Evolutionary conservation across 179 eudicot genomes (phyloP), one percentile per base, ranked within the genome.

Genomic region (Sideroxylon spinosum): DNA sequence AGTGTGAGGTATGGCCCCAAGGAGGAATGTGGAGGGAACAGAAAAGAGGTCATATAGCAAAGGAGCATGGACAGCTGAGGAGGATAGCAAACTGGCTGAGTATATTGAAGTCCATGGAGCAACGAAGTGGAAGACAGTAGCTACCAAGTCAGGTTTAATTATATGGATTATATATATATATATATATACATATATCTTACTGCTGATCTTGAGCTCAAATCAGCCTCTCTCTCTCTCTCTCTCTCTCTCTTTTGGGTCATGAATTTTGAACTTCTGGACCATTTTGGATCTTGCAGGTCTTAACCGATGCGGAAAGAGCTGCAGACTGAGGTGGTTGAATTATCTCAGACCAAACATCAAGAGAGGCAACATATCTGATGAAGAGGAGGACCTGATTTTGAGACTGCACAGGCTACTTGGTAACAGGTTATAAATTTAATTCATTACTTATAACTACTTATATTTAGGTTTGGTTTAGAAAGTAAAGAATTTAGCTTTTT

Each of bases 61-160:
- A 78, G 89, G 90, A 76, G 85, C 86, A 23, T 86, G 90, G 87
- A 86, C 87, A 10, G 72, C 85, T 4, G 90, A 88, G 50, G 89
- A 88, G 81, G 90, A 86, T 79, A 22, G 57, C 71, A 80, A 75
- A 66, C 75, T 88, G 22, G 63, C 85, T 59, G 29, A 76, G 56
- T 74, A 60, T 22, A 67, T 82, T 57, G 78, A 73, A 14, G 44
- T 82, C 53, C 81, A 82, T 74, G 84, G 81, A 6, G 55, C 78
- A 17, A 73, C 71, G 78, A 85, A 79, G 75, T 88, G 89, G 89
- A 84, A 82, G 68, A 76, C 87, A 19, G 71, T 86, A 17, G 87
- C 90, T 29, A 70, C 68, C 71, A 82, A 84, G 49, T 87, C 87
- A 69, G 90, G 90, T 79, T 84, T 44, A 25, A 1, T n/a, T n/a